These are phyloP conservation scores for Didymella pomorum DNA, from an alignment of 2,329 filamentous ascomycete genomes.

Conservation along the genomic window DNA sequence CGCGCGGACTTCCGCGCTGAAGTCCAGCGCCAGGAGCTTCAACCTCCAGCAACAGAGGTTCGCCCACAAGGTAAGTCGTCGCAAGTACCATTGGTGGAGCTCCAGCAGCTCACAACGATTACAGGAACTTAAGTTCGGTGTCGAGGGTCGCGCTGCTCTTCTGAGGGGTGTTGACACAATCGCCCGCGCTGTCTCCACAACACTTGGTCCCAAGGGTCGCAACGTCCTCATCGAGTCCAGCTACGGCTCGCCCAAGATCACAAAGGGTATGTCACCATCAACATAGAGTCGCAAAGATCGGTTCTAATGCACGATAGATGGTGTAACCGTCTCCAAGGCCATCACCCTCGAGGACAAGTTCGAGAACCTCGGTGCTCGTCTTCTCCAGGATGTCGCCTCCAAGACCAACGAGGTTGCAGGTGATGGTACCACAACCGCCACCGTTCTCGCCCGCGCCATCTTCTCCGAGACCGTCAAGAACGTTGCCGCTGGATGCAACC, in stretches of 20 bases:
- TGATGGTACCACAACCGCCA: constrained; percentile 98
- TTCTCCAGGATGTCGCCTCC: constrained; percentile 96
- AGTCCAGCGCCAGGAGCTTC: constrained; percentile 67
- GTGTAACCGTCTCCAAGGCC: constrained; percentile 71
- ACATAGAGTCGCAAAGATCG: not conserved
- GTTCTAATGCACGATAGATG: constrained; percentile 51
- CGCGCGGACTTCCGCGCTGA: constrained; percentile 80
- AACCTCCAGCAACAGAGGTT: constrained; percentile 90
- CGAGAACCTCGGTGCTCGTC: constrained; percentile 96
- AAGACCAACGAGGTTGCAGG: constrained; percentile 99
- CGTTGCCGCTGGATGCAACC: constrained; percentile 98
- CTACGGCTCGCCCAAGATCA: constrained; percentile 99
- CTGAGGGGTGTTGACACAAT: constrained; percentile 96
- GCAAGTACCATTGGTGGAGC: not conserved
- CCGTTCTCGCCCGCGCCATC: constrained; percentile 94
- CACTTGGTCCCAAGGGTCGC: constrained; percentile 95
- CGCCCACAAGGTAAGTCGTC: constrained; percentile 83
- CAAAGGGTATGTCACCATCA: constrained; percentile 74
- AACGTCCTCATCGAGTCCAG: constrained; percentile 98
- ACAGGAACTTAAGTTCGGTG: constrained; percentile 97
- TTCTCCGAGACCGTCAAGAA: constrained; percentile 99
- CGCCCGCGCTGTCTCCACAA: constrained; percentile 93
- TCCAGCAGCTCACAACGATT: constrained; percentile 13
- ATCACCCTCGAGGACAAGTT: constrained; percentile 98
- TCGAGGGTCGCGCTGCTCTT: constrained; percentile 88